phyloP scores from a whole-genome alignment of 495 filamentous ascomycete genomes.

The Cercophora newfieldiana region DNA sequence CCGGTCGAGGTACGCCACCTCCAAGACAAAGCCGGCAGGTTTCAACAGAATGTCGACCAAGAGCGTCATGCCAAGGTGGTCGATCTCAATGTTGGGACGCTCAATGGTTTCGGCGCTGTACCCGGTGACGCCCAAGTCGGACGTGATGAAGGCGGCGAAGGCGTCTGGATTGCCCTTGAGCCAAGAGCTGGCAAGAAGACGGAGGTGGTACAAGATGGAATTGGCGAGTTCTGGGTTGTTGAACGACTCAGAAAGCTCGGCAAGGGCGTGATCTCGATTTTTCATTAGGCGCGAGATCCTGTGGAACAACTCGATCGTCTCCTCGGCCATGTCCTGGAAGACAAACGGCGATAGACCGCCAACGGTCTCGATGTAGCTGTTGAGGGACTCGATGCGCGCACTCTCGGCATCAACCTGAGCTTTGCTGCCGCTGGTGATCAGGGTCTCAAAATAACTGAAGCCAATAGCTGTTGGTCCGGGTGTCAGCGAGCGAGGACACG shows the following conservation, averaged over 20 bases:
- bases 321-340: slow-evolving; percentile 82
- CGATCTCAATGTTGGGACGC: slow-evolving; percentile 77
- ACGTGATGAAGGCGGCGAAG: slow-evolving; percentile 69
- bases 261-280: slow-evolving; percentile 56
- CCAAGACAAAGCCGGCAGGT: slow-evolving; percentile 74
- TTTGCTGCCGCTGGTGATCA: slow-evolving; percentile 65
- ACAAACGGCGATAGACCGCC: slow-evolving; percentile 66
- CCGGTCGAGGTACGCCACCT: slow-evolving; percentile 89
- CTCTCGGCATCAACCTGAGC: slow-evolving; percentile 67
- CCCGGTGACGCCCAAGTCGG: slow-evolving; percentile 56
- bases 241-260: slow-evolving; percentile 69
- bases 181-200: slow-evolving; percentile 85
- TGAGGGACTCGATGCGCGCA: slow-evolving; percentile 68
- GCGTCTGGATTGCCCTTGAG: slow-evolving; percentile 70
- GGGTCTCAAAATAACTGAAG: slow-evolving; percentile 87
- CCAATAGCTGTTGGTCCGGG: slow-evolving; percentile 65
- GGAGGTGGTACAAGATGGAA: slow-evolving; percentile 64
- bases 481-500: slow-evolving; percentile 21
- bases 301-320: slow-evolving; percentile 64
- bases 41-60: slow-evolving; percentile 79
- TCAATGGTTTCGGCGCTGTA: slow-evolving; percentile 75
- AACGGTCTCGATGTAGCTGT: slow-evolving; percentile 62
- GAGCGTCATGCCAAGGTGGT: slow-evolving; percentile 77
- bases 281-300: slow-evolving; percentile 57
- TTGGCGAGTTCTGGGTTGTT: slow-evolving; percentile 67